These are phyloP conservation scores for Tephrocybe sp. DNA, from an alignment of 768 basidiomycete genomes.

Conservation along the genomic window DNA sequence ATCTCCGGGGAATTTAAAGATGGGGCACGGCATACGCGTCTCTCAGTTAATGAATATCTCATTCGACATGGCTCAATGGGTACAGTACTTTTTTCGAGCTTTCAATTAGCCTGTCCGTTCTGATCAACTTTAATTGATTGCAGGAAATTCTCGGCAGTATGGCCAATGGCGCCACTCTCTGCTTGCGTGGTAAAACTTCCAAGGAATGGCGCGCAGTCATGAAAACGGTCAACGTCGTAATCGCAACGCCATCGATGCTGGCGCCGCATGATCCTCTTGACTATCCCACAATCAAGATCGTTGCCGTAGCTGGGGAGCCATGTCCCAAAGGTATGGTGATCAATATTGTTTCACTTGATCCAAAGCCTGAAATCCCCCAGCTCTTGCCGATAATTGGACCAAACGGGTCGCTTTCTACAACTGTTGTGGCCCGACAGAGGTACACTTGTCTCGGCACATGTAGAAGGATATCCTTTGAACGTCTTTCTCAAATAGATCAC, in stretches of 20 bases:
- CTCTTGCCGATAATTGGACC: slow-evolving; percentile 42
- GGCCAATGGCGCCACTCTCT: slow-evolving; percentile 51
- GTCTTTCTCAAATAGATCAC: slow-evolving; percentile 34
- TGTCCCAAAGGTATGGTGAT: slow-evolving; percentile 42
- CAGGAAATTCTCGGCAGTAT: slow-evolving; percentile 57
- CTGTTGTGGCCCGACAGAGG: slow-evolving; percentile 56
- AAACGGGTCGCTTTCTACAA: slow-evolving; percentile 42
- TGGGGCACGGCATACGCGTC: slow-evolving; percentile 53
- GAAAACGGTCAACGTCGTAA: slow-evolving; percentile 51
- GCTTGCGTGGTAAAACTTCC: slow-evolving; percentile 50
- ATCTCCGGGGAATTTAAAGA: slow-evolving; percentile 54
- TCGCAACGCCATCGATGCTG: slow-evolving; percentile 54
- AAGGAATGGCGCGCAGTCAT: slow-evolving; percentile 50
- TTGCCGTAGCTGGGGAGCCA: slow-evolving; percentile 53
- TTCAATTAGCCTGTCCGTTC: too few relatives aligned
- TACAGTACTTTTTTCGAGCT: slow-evolving; percentile 10
- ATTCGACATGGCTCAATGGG: slow-evolving; percentile 69
- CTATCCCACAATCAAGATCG: slow-evolving; percentile 49
- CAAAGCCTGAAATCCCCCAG: too few relatives aligned
- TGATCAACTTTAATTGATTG: slow-evolving; percentile 12
- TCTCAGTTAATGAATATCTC: slow-evolving; percentile 63
- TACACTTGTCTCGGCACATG: too few relatives aligned
- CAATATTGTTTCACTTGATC: too few relatives aligned
- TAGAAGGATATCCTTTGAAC: background rate
- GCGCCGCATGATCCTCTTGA: slow-evolving; percentile 45